Base-by-base conservation (phyloP, 306 rosid species). In the Leucaena leucocephala region DNA sequence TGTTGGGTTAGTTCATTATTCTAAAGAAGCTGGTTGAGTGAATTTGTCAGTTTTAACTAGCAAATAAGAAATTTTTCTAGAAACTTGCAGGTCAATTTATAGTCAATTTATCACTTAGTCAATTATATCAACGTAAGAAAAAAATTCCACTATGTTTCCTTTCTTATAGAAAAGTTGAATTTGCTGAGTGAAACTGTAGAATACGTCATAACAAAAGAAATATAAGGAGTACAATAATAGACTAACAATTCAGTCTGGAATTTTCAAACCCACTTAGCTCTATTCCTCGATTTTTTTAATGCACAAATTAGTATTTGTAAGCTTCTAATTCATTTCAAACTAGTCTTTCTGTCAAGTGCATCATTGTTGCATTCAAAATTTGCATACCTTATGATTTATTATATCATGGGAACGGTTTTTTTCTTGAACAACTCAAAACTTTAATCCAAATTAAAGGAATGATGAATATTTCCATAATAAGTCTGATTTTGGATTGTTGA, bases 1-100 rank as follows among this genome's bases (percentile, higher is more conserved):
- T 57, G 94, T 93, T 38, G 91, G 90, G 99, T 93, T 78, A 83
- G 99, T 91, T 46, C 7, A 40, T 8, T 36, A 12, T 67, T 80
- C 44, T 38, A 17, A 38, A 38, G 13, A 6, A 62, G 42, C 13
- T 62, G 68, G 71, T 39, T 39, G 48, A 39, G 13, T 39, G 71
- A 66, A 66, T 66, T 68, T 68, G 73, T 21, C 5, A 2, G 48
- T 21, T 44, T 19, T 44, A 21, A 44, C 54, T 21, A 21, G 15
- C 5, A 68, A 12, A 43, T 68, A 11, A 49, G 9, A 44, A 19
- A 0, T 3, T 44, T 68, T 58, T 10, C 36, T 21, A 22, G 64
- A 58, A 21, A 27, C 64, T 57, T 57, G 63, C 1, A 21, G 10
- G 63, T 19, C 63, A 19, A 9, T 57, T 57, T 21, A 21, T 19